Percentiles rank a stretch among this genome's conserved stretches.
These are phyloP conservation scores for Hypoxylon fragiforme DNA, from an alignment of 495 filamentous ascomycete species.

Conservation along the genomic window DNA sequence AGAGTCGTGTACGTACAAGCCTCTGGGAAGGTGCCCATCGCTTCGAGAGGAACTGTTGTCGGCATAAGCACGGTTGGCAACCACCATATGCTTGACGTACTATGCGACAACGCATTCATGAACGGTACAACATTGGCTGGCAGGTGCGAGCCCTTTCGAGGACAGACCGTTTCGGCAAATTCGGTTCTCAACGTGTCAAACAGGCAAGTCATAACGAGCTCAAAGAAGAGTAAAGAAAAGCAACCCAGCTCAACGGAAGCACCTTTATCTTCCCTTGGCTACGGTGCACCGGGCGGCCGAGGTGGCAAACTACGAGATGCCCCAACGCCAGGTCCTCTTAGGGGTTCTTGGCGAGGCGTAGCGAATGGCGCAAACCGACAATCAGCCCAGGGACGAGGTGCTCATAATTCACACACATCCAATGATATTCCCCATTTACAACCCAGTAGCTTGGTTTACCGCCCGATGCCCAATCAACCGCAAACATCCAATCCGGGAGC, in stretches of 20 bases:
- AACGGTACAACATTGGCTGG: slow-evolving; percentile 86
- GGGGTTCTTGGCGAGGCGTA: slow-evolving; percentile 73
- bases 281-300: slow-evolving; percentile 61
- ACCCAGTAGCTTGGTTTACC: slow-evolving; percentile 48
- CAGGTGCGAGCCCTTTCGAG: slow-evolving; percentile 92
- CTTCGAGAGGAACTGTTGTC: slow-evolving; percentile 85
- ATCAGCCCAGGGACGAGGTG: slow-evolving; percentile 42
- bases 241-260: slow-evolving; percentile 62
- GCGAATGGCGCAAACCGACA: slow-evolving; percentile 46
- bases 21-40: slow-evolving; percentile 93
- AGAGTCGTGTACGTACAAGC: slow-evolving; percentile 91
- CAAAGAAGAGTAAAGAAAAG: slow-evolving; percentile 66
- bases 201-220: slow-evolving; percentile 75
- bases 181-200: slow-evolving; percentile 86
- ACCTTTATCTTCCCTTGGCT: slow-evolving; percentile 59
- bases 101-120: slow-evolving; percentile 96
- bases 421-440: slow-evolving; percentile 49
- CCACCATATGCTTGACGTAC: slow-evolving; percentile 80
- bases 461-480: slow-evolving; percentile 34
- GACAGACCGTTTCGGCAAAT: slow-evolving; percentile 82
- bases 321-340: slow-evolving; percentile 65
- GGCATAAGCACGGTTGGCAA: slow-evolving; percentile 85
- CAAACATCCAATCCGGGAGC: slow-evolving; percentile 28
- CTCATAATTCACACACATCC: slow-evolving; percentile 40
- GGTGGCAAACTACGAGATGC: slow-evolving; percentile 67